Conservation (phyloP, 495 filamentous ascomycete species). For the Daldinia concentrica region DNA sequence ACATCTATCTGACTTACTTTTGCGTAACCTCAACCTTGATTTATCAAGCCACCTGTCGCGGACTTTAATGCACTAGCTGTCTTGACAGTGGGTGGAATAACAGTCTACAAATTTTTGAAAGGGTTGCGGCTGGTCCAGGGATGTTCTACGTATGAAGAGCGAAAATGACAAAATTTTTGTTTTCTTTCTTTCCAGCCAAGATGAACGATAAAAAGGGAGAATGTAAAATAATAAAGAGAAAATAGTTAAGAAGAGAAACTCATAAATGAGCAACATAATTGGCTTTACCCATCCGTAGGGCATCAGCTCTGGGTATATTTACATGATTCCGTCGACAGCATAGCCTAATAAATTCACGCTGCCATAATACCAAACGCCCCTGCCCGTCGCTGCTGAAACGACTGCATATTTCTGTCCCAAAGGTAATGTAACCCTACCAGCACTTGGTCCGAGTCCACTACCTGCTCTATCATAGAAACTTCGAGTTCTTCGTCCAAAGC, state of each 20-base stretch:
- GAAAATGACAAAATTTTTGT: background rate
- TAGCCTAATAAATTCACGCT: conserved; percentile 12
- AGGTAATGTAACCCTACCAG: conserved; percentile 47
- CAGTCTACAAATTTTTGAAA: background rate
- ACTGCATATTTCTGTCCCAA: conserved; percentile 41
- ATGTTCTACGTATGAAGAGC: background rate
- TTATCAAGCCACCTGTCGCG: background rate
- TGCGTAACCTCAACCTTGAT: background rate
- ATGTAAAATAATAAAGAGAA: background rate
- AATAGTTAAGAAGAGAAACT: background rate
- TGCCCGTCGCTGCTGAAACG: conserved; percentile 43
- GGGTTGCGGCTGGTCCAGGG: background rate
- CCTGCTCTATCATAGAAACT: conserved; percentile 42
- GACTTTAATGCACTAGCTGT: background rate
- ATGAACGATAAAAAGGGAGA: background rate
- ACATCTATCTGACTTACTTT: background rate
- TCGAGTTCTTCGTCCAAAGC: conserved; percentile 29
- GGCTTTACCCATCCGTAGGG: conserved; percentile 23
- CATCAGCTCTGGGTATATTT: conserved; percentile 39
- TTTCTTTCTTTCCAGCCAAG: background rate
- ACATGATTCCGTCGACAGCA: conserved; percentile 30
- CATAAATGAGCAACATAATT: conserved; percentile 24
- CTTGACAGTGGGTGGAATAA: background rate
- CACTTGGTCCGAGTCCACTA: conserved; percentile 50
- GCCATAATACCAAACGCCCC: conserved; percentile 40